Conservation (phyloP, 768 basidiomycete genomes). For the Suillus fuscotomentosus region DNA sequence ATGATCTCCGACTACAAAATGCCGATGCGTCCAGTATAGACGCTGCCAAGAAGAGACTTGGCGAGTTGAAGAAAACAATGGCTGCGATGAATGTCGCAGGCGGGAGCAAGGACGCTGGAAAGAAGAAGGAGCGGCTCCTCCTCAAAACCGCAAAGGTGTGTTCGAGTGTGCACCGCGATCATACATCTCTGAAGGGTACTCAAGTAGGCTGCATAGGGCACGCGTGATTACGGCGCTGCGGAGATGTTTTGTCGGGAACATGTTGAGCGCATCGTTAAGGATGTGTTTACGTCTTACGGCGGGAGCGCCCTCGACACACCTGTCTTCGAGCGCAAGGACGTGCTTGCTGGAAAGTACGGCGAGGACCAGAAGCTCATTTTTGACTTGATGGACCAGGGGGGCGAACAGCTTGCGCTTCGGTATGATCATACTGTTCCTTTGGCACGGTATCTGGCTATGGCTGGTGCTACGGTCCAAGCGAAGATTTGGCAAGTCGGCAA, state of each 20-base stretch:
- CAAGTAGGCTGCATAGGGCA: constrained; percentile 58
- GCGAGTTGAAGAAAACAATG: constrained; percentile 62
- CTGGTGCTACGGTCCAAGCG: constrained; percentile 71
- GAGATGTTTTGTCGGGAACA: constrained; percentile 92
- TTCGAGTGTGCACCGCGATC: not conserved
- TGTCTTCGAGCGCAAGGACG: constrained; percentile 96
- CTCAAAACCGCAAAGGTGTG: constrained; percentile 94
- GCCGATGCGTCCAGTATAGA: constrained; percentile 51
- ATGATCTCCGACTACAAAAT: constrained; percentile 57
- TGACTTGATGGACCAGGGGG: constrained; percentile 96
- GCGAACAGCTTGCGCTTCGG: constrained; percentile 89
- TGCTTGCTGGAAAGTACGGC: constrained; percentile 94
- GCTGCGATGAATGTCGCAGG: constrained; percentile 37
- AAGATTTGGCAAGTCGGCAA: constrained; percentile 99
- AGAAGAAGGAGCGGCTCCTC: constrained; percentile 68
- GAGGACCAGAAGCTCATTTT: constrained; percentile 98
- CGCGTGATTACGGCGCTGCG: constrained; percentile 88
- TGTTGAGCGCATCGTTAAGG: constrained; percentile 86
- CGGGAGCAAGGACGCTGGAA: constrained; percentile 43
- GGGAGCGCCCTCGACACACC: constrained; percentile 95
- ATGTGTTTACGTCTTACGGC: constrained; percentile 85
- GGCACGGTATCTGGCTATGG: constrained; percentile 94
- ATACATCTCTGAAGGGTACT: constrained; percentile 16
- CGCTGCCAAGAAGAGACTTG: constrained; percentile 65
- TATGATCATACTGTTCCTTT: constrained; percentile 98